phyloP scores from a whole-genome alignment of 1,284 basidiomycete species.

The Melampsora americana region DNA sequence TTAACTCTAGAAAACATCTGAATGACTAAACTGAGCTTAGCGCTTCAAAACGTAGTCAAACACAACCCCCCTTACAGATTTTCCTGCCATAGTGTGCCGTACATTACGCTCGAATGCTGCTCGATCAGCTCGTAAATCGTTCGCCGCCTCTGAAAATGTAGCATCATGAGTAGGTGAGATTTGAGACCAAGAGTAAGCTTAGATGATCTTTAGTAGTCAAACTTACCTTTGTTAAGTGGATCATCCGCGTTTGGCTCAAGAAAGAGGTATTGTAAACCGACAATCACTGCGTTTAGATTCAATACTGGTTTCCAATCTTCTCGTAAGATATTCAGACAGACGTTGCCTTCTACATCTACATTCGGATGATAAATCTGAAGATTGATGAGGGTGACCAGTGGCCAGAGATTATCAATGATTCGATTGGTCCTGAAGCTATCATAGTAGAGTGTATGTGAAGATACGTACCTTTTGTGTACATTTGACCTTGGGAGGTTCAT shows the following conservation, averaged over 20 bases:
- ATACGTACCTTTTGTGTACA: slow-evolving; percentile 80
- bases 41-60: slow-evolving; percentile 66
- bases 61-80: slow-evolving; percentile 67
- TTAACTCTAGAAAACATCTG: no score
- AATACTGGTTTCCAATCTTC: slow-evolving; percentile 99
- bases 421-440: neutral
- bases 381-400: slow-evolving; percentile 27
- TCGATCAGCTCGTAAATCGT: slow-evolving; percentile 79
- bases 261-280: slow-evolving; percentile 96
- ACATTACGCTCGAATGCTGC: slow-evolving; percentile 78
- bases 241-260: slow-evolving; percentile 98
- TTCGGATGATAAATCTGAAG: slow-evolving; percentile 96
- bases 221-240: slow-evolving; percentile 91
- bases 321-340: slow-evolving; percentile 88
- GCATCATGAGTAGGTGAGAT: slow-evolving; percentile 11
- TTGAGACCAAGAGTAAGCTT: slow-evolving; percentile 1
- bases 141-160: slow-evolving; percentile 75
- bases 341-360: slow-evolving; percentile 92
- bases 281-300: slow-evolving; percentile 94
- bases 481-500: slow-evolving; percentile 98
- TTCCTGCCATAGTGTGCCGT: slow-evolving; percentile 75
- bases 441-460: neutral
- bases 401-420: neutral
- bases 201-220: neutral
- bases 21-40: neutral